These are phyloP conservation scores for Salix purpurea DNA, from an alignment of 345 rosid species.

Conservation along the genomic window DNA sequence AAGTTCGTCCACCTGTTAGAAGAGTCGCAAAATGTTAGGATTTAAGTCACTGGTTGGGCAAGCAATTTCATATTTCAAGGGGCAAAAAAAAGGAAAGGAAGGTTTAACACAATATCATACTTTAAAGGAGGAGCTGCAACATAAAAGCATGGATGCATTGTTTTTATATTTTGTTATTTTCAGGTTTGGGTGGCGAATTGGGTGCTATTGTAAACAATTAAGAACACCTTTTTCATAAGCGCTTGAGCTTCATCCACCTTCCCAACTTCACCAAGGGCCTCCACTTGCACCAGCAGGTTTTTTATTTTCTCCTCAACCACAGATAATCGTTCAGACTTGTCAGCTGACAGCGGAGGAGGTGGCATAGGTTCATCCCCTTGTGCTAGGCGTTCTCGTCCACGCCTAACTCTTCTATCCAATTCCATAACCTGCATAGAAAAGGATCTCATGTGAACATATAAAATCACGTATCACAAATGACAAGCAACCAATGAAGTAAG, in stretches of 20 bases:
- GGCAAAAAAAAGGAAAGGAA: neutral
- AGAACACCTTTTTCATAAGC: constrained; percentile 85
- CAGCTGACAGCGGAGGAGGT: constrained; percentile 63
- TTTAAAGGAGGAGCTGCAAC: neutral
- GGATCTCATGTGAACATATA: neutral
- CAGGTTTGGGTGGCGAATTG: neutral
- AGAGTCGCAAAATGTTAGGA: neutral
- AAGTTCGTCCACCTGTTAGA: constrained; percentile 73
- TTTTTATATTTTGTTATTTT: neutral
- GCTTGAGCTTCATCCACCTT: constrained; percentile 99
- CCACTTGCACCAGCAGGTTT: constrained; percentile 92
- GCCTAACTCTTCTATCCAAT: constrained; percentile 92
- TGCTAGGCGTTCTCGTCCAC: constrained; percentile 92
- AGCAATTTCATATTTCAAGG: neutral
- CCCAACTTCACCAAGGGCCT: constrained; percentile 93
- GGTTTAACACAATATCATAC: neutral
- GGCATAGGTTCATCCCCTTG: constrained; percentile 89
- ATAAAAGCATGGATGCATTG: neutral
- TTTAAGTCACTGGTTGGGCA: neutral
- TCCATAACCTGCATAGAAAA: constrained; percentile 65
- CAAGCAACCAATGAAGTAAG: neutral
- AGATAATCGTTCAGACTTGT: constrained; percentile 77
- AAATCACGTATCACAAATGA: neutral
- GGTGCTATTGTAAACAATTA: neutral
- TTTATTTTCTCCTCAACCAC: constrained; percentile 89